These are phyloP conservation scores for Acacia acuminata DNA, from an alignment of 306 rosid genomes.

Conservation along the genomic window DNA sequence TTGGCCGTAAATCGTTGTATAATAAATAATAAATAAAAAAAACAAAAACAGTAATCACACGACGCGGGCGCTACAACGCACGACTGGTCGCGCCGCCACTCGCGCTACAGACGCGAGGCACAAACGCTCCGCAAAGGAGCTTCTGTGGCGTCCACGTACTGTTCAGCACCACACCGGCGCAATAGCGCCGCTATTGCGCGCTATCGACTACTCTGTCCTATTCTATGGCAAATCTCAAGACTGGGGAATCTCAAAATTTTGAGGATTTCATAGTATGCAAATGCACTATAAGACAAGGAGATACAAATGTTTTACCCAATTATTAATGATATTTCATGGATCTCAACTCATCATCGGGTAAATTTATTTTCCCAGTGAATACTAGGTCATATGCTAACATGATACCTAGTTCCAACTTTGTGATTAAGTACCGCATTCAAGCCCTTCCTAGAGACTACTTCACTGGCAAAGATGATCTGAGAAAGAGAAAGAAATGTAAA, in stretches of 20 bases:
- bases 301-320: background rate
- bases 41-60: too few species aligned
- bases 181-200: too few species aligned
- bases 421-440: background rate
- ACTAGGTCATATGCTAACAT: background rate
- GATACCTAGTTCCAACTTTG: background rate
- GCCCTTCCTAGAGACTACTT: conserved; percentile 1
- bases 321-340: background rate
- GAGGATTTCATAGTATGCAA: background rate
- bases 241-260: background rate
- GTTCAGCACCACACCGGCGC: too few species aligned
- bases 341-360: background rate
- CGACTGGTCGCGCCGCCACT: too few species aligned
- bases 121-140: too few species aligned
- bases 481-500: conserved; percentile 27
- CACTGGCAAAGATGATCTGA: conserved; percentile 13
- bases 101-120: too few species aligned
- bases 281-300: background rate
- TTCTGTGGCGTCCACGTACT: too few species aligned
- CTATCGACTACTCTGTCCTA: too few species aligned
- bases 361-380: background rate
- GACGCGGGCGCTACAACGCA: too few species aligned
- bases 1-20: too few species aligned
- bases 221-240: background rate
- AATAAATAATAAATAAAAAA: too few species aligned